Conservation (phyloP, 2,329 filamentous ascomycete genomes). For the Talaromyces sp. region DNA sequence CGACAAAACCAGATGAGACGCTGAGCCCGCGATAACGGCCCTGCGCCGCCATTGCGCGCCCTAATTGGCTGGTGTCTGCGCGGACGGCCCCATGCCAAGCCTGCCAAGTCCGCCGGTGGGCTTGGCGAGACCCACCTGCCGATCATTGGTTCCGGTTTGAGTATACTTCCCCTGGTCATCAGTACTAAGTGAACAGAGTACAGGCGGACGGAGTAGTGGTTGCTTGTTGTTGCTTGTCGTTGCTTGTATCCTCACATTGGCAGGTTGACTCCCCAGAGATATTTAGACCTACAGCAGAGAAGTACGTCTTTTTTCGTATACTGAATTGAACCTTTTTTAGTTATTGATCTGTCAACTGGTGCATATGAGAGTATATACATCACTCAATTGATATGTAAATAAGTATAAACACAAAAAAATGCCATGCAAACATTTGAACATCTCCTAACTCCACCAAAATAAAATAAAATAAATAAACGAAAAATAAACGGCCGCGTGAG, state of each 20-base stretch:
- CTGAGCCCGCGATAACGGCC: not conserved
- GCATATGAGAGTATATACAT: too few species aligned
- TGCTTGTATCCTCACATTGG: too few species aligned
- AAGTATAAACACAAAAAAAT: not conserved
- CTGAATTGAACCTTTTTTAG: too few species aligned
- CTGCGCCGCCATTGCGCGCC: not conserved
- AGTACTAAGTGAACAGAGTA: not conserved
- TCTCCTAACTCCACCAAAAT: not conserved
- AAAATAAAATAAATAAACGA: not conserved
- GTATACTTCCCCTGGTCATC: not conserved
- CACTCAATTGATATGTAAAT: too few species aligned
- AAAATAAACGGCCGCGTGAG: not conserved
- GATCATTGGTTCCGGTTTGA: not conserved
- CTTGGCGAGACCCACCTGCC: not conserved
- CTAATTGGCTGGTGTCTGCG: not conserved
- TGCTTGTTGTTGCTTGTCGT: too few species aligned
- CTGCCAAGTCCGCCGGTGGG: not conserved
- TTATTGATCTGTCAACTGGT: too few species aligned
- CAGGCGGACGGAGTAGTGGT: too few species aligned
- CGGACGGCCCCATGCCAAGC: not conserved
- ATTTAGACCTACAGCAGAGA: too few species aligned
- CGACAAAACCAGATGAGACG: not conserved
- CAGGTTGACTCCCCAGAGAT: too few species aligned
- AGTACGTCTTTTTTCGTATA: too few species aligned
- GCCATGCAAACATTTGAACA: not conserved